Evolutionary conservation across 2,329 filamentous ascomycete genomes (phyloP), one percentile per base, ranked within the genome.

Genomic region (Phaeosphaeria sp.): DNA sequence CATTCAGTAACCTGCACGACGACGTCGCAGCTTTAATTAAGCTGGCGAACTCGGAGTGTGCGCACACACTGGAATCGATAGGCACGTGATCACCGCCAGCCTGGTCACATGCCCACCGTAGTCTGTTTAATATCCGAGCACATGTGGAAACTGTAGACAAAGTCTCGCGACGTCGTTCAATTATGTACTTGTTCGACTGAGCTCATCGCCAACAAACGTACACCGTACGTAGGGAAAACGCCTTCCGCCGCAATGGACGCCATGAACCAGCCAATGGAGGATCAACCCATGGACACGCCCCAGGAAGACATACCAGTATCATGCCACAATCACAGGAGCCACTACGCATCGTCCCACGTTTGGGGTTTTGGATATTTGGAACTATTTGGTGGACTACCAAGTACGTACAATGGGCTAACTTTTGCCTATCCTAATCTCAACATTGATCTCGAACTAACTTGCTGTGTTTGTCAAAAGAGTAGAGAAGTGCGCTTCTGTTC

Each of bases 381-480:
- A 36, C 51, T 56, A 56, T 63, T 65, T 69, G 64, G 57, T 63
- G 53, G 55, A 57, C 56, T 50, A 65, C 53, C 57, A 73, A 71
- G 74, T 77, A 77, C 73, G 74, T 76, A 76, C 67, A 57, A 57
- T 64, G 63, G 69, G 73, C 71, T 65, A 18, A 65, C 55, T 55
- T 21, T 53, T 59, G 70, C 67, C 71, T 68, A 56, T 62, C 61
- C 49, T 63, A 47, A 59, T 65, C 64, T 59, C 58, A 60, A 53
- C 45, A 59, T 69, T 73, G 67, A 71, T 72, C 53, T 51, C 47
- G 51, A 67, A 77, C 73, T 76, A 65, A 76, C 69, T 71, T 72
- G 59, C 65, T 56, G 66, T 67, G 59, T 64, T 63, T 53, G 53
- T 63, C 63, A 58, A 73, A 65, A 63, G 56, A 40, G 46, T 57